These are phyloP conservation scores for Xylaria telfairii DNA, from an alignment of 495 filamentous ascomycete species.

Conservation along the genomic window DNA sequence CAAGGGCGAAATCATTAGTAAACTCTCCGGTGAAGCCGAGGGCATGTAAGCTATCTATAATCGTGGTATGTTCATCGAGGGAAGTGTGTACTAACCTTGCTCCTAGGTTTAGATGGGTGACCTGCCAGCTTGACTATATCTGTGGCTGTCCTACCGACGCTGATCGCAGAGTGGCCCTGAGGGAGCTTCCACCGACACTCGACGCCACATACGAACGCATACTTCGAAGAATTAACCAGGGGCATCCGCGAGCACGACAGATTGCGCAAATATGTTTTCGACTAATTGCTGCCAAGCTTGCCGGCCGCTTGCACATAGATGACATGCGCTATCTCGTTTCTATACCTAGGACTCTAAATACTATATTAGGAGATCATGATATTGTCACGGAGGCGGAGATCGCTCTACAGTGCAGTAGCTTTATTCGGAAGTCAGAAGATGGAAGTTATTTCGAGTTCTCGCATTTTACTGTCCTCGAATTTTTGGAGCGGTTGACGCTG, in stretches of 20 bases:
- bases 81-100: constrained; percentile 12
- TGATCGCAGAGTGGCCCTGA: constrained; percentile 39
- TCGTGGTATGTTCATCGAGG: neutral
- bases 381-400: constrained; percentile 37
- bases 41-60: constrained; percentile 33
- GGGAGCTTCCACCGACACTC: constrained; percentile 40
- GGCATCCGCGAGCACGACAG: constrained; percentile 15
- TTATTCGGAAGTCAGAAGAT: constrained; percentile 35
- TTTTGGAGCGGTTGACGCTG: constrained; percentile 27
- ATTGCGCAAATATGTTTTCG: constrained; percentile 37
- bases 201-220: constrained; percentile 44
- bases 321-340: constrained; percentile 36
- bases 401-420: constrained; percentile 39
- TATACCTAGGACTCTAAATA: constrained; percentile 11
- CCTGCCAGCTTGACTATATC: constrained; percentile 49
- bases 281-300: constrained; percentile 30
- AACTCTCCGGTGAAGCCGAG: constrained; percentile 28
- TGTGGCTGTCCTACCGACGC: constrained; percentile 39
- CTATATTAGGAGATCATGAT: constrained; percentile 25
- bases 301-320: constrained; percentile 1
- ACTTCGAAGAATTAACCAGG: constrained; percentile 33
- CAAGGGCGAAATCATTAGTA: constrained; percentile 42
- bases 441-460: constrained; percentile 36
- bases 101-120: constrained; percentile 50
- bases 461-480: constrained; percentile 47